phyloP scores from a whole-genome alignment of 176 grass and related monocot genomes.

The Poa pratensis region DNA sequence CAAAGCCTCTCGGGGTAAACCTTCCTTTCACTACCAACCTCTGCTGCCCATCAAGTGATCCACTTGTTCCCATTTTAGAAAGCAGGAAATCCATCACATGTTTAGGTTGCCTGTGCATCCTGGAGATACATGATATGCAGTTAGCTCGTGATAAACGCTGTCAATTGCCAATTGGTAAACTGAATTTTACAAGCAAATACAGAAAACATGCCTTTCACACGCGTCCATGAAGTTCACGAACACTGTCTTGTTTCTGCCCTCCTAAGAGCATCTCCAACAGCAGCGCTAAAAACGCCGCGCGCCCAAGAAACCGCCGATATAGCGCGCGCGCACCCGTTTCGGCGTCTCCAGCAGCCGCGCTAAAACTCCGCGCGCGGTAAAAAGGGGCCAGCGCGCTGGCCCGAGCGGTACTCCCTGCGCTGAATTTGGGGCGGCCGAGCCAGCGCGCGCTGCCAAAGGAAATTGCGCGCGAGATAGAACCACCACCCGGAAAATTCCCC shows the following conservation, averaged over 20 bases:
- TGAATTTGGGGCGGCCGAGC: too few relatives aligned
- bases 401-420: too few relatives aligned
- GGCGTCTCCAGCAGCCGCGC: too few relatives aligned
- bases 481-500: too few relatives aligned
- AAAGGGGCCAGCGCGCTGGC: too few relatives aligned
- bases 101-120: constrained; percentile 91
- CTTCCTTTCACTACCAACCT: constrained; percentile 90
- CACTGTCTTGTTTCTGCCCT: constrained; percentile 90
- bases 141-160: neutral
- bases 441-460: too few relatives aligned
- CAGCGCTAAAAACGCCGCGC: too few relatives aligned
- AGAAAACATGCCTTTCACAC: constrained; percentile 63
- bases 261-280: neutral
- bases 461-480: too few relatives aligned
- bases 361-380: too few relatives aligned
- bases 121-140: constrained; percentile 38
- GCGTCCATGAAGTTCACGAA: constrained; percentile 96
- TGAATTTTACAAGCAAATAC: neutral
- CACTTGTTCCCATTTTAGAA: constrained; percentile 82
- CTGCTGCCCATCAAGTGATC: constrained; percentile 90
- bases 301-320: too few relatives aligned
- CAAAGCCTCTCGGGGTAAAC: constrained; percentile 77
- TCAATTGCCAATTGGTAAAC: neutral
- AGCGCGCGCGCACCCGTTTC: too few relatives aligned
- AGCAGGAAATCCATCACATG: constrained; percentile 95